phyloP scores from a whole-genome alignment of 2,329 filamentous ascomycete genomes.

The Decorospora gaudefroyi region DNA sequence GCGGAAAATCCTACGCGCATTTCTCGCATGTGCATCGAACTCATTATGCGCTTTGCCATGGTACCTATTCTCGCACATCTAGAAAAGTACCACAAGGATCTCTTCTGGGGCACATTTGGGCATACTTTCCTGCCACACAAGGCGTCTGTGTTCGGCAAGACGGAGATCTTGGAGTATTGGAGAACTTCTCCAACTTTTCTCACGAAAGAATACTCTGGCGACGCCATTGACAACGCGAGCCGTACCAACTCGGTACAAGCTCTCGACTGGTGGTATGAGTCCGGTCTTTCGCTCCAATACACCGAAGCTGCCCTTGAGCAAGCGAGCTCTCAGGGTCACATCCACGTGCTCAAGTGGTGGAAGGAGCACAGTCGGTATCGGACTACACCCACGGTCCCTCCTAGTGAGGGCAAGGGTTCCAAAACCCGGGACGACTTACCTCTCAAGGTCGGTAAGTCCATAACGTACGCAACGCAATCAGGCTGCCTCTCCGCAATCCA shows the following conservation, averaged over 20 bases:
- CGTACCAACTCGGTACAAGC: constrained; percentile 82
- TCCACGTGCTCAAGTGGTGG: constrained; percentile 95
- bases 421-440: constrained; percentile 49
- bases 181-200: constrained; percentile 78
- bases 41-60: constrained; percentile 90
- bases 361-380: constrained; percentile 65
- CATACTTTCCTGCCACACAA: constrained; percentile 82
- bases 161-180: constrained; percentile 90
- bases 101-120: constrained; percentile 86
- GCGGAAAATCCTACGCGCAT: constrained; percentile 73
- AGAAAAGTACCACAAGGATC: constrained; percentile 67
- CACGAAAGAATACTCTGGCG: constrained; percentile 81
- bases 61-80: constrained; percentile 76
- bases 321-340: constrained; percentile 79
- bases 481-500: constrained; percentile 76
- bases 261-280: constrained; percentile 89
- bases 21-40: constrained; percentile 79
- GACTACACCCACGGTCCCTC: constrained; percentile 25
- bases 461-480: constrained; percentile 81
- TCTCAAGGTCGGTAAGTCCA: constrained; percentile 81
- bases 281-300: constrained; percentile 78
- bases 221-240: constrained; percentile 86
- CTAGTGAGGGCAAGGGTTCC: no score
- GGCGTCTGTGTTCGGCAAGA: constrained; percentile 83
- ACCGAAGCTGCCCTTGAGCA: constrained; percentile 87